Percentiles rank a stretch among this genome's conserved stretches.
Conservation (phyloP, 345 rosid genomes). For the Schrenkiella parvula region DNA sequence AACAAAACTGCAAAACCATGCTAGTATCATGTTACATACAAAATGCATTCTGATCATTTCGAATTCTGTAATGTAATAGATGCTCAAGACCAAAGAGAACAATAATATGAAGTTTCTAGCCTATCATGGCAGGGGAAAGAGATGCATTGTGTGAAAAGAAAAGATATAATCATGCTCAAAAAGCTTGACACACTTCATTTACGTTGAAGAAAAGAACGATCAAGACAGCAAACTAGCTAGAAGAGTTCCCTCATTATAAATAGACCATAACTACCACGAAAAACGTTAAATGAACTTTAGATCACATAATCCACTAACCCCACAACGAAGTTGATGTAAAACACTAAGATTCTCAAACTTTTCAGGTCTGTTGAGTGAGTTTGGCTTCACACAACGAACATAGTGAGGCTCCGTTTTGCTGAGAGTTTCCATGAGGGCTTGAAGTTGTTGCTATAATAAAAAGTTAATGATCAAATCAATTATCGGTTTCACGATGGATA, state of each 20-base stretch:
- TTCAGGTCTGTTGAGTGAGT: constrained; percentile 80
- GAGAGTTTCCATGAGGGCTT: constrained; percentile 96
- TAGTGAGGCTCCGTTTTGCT: constrained; percentile 93
- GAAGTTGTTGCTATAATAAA: constrained; percentile 90
- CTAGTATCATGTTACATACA: neutral
- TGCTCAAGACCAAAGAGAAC: neutral
- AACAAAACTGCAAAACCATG: neutral
- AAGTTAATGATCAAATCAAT: constrained; percentile 9
- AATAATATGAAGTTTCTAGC: constrained; percentile 3
- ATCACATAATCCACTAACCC: constrained; percentile 55
- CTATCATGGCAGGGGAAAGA: constrained; percentile 10
- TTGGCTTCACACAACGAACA: constrained; percentile 98
- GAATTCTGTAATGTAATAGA: neutral
- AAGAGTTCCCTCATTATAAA: neutral
- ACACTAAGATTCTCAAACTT: constrained; percentile 82
- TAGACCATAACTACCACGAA: constrained; percentile 6
- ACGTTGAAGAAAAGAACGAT: constrained; percentile 1
- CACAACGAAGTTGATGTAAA: constrained; percentile 92
- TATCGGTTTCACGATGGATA: neutral
- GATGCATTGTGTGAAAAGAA: constrained; percentile 1
- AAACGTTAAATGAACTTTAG: constrained; percentile 11
- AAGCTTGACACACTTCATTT: neutral
- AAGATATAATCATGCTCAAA: neutral
- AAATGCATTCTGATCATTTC: constrained; percentile 2
- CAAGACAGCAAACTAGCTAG: constrained; percentile 4